Evolutionary conservation across 225 moss, liverwort and hornwort genomes (phyloP).

Genomic region (Climacium dendroides): DNA sequence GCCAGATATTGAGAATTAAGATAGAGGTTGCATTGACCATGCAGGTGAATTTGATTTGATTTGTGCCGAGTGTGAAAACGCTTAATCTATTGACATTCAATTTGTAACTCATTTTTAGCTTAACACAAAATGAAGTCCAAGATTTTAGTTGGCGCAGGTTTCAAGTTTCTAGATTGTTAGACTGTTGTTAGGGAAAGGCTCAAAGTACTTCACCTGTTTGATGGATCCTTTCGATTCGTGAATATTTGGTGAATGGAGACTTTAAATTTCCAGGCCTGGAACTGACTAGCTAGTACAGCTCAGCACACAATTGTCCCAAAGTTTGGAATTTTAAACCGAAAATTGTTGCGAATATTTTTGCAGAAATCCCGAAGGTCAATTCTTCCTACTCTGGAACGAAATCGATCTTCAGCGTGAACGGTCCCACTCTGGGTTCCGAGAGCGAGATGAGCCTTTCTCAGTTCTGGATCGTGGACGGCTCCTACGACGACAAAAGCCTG

Average conservation of each 20-base stretch:
- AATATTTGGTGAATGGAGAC: background rate
- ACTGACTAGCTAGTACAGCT: background rate
- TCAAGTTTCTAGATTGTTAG: background rate
- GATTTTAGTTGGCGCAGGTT: background rate
- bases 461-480: conserved; percentile 3
- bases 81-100: background rate
- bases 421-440: background rate
- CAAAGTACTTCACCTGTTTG: background rate
- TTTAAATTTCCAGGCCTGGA: background rate
- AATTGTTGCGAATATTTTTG: background rate
- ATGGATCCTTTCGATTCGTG: background rate
- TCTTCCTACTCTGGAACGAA: background rate
- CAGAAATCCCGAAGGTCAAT: background rate
- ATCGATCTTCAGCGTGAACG: conserved; percentile 1
- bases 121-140: background rate
- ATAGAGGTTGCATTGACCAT: background rate
- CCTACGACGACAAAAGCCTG: background rate
- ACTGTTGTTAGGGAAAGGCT: background rate
- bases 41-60: background rate
- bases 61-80: background rate
- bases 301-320: background rate
- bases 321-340: background rate
- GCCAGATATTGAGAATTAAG: too few species aligned
- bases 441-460: conserved; percentile 8
- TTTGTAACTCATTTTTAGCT: background rate